Base-by-base conservation (phyloP, 495 filamentous ascomycete genomes). In the Tetracladium setigerum region DNA sequence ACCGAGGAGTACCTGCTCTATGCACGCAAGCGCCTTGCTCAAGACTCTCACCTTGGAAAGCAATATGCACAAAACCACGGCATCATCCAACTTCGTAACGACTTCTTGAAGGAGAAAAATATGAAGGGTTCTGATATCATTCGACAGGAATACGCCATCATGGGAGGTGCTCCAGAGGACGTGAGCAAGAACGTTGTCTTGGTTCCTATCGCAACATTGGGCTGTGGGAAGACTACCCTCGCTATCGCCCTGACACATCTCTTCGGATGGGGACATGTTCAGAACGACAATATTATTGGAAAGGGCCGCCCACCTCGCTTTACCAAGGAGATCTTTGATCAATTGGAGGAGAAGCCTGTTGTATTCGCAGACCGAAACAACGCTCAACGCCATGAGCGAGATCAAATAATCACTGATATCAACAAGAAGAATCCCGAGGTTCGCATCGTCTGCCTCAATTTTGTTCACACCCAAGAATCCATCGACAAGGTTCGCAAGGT, bases 321-420 rank as follows among this genome's bases (percentile, higher is more conserved):
- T 60, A 82, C 81, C 8, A 67, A 77, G 16, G 77, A 79, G 13
- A 69, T 91, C 38, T 69, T 77, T 39, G 73, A 78, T 32, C 61
- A 71, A 18, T 67, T 97, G 13, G 63, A 70, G 4, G 63, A 70
- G 0, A 59, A 71, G 32, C 77, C 83, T 0, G 92, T 83, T 2
- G 88, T 95, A 31, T 84, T 95, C 60, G 87, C 92, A 11, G 92
- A 98, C 62, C 74, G 91, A 3, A 98, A 98, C 67, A 98, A 95
- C 56, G 89, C 95, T 47, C 81, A 88, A 64, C 80, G 68, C 47
- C 87, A 87, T 22, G 92, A 98, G 64, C 77, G 92, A 32, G 69
- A 83, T 49, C 91, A 96, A 66, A 68, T 98, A 14, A 83, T 98
- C 53, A 74, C 79, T 4, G 92, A 97, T 55, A 68, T 95, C 34